Evolutionary conservation across 192 early-diverging fungal species (phyloP), one percentile per base, ranked within the genome.

Genomic region (Irineochytrium annulatum): DNA sequence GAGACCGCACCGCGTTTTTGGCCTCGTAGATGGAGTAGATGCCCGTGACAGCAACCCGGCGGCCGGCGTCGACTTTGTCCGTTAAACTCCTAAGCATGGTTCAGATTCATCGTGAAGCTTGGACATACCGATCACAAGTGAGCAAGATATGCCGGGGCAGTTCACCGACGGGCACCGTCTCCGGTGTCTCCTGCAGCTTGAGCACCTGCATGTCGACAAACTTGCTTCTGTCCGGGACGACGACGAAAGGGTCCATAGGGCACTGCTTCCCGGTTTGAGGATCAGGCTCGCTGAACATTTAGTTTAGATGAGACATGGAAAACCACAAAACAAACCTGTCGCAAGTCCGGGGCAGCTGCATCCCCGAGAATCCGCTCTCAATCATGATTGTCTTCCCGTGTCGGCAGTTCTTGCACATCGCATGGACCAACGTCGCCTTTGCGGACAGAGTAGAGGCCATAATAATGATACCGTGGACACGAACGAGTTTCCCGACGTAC

Each of bases 181-280:
- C 97, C 8, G 93, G 92, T 16, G 92, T 85, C 71, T 99, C 97
- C 69, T 99, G 97, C 53, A 99, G 81, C 73, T 99, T 99, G 56
- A 99, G 78, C 4, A 86, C 85, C 76, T 99, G 97, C 68, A 93
- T 90, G 77, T 99, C 97, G 27, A 98, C 87, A 76, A 96, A 99
- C 62, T 74, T 82, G 69, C 87, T 95, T 66, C 93, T 94, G 77
- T 99, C 93, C 61, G 95, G 93, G 33, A 94, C 82, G 46, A 99
- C 88, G 28, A 94, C 75, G 69, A 86, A 99, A 26, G 97, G 93
- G 57, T 99, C 97, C 57, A 99, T 55, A 1, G 85, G 83, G 59
- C 89, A 90, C 44, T 86, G 69, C 52, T 66, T 68, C 4, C 34
- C 17, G n/a, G 55, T 52, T 4, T 54, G 66, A n/a, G 35, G 52